Evolutionary conservation across 306 rosid species (phyloP), one percentile per base, ranked within the genome.

Genomic region (Fragaria vesca): DNA sequence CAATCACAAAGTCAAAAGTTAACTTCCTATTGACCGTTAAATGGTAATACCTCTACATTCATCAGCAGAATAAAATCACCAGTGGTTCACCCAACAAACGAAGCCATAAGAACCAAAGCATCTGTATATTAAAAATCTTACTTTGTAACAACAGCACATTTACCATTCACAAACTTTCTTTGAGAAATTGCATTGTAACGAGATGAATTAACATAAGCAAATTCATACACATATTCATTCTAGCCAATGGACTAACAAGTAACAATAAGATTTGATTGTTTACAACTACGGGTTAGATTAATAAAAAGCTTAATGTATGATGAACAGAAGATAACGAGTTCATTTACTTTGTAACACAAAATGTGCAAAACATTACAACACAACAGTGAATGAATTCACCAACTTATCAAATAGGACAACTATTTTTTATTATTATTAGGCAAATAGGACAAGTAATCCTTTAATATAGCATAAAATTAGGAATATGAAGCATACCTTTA

Each of bases 401-500:
- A 55, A 57, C 63, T 10, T 10, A 21, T 57, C 5, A 1, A 57
- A 48, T 48, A 48, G 52, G 52, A 48, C 52, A 48, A 48, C 17
- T 50, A 4, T 12, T 4, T 4, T 4, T 16, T 38, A 3, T 46
- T 43, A 9, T 9, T 43, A 10, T 8, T 8, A 4, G 18, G 52
- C 5, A 69, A 69, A 69, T 18, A 4, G 28, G 43, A 48, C 74
- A 71, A 51, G 40, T 15, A 32, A 30, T 24, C 63, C 28, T 47
- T 68, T n/a, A 60, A 24, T 17, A 5, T 13, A 43, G 42, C 36
- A 42, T 12, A 12, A 0, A 72, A 62, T 40, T 45, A 72, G 79
- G 61, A 72, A 73, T 18, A 65, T 28, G 79, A 11, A 46, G 78
- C 17, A 65, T 81, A 95, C 99, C 99, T 89, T 83, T 91, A 36